Base-by-base conservation (phyloP, 148 eudicot species). In the Chenopodium suecicum region DNA sequence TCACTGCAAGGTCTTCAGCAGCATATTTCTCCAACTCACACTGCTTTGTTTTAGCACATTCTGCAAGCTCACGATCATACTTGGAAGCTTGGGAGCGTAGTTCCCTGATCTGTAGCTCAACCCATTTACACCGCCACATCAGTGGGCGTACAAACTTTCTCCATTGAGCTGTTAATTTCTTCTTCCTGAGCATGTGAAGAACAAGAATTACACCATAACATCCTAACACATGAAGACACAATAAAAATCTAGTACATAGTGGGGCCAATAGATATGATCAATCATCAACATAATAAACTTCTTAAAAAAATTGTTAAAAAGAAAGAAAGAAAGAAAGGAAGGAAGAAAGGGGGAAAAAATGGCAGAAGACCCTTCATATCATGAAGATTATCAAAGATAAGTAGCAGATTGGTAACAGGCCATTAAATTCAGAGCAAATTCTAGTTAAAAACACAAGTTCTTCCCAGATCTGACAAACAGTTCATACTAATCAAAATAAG, bases 71-170 rank as follows among this genome's bases (percentile, higher is more conserved):
- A 80, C 73, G 85, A 67, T 85, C 92, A 89, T 91, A 92, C 82
- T 89, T 85, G 41, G 46, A 69, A 9, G 82, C 92, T 83, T 80
- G 89, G 27, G 85, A 81, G 68, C 80, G 77, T 64, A 92, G 79
- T 82, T 88, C 88, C 89, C 83, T 88, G 32, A 91, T 77, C 82
- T 89, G 88, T 82, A 94, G 85, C 86, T 94, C 98, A 44, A 81
- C 87, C 98, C 94, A 94, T 85, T 88, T 94, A 82, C 91, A 91
- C 25, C 93, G 91, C 98, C 94, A 92, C 94, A 85, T 86, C 47
- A 89, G 70, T 41, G 98, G 94, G 41, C 84, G 92, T 64, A 91
- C 78, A 77, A 82, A 91, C n/a, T 83, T 80, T 85, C 89, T 89
- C 98, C 98, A 94, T 34, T 91, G 89, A 88, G 90, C 23, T 70